Evolutionary conservation across 2,329 filamentous ascomycete genomes (phyloP).

Genomic region (Graphiopsis chlorocephala): DNA sequence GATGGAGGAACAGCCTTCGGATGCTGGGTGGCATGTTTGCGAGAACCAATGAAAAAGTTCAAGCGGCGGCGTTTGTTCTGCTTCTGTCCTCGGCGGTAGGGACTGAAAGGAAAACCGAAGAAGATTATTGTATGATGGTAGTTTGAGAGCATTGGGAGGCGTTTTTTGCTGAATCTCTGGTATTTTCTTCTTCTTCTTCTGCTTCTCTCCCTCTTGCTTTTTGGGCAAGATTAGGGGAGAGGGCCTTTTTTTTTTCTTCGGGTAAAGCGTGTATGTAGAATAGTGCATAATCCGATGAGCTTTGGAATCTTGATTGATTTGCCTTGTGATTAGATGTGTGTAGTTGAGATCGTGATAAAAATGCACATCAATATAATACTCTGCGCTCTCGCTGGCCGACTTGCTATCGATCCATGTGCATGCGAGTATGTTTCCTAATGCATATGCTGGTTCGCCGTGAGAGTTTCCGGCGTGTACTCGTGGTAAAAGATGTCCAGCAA

Average conservation of each 20-base stretch:
- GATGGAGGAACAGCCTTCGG: neutral
- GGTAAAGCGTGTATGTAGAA: conserved; percentile 7
- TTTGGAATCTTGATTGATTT: neutral
- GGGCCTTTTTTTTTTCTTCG: neutral
- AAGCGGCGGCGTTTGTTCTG: neutral
- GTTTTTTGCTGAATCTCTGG: conserved; percentile 1
- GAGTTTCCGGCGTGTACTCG: neutral
- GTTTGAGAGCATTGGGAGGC: conserved; percentile 5
- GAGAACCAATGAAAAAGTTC: neutral
- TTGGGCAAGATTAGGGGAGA: neutral
- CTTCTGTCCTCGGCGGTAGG: neutral
- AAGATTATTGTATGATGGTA: conserved; percentile 10
- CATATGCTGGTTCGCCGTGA: neutral
- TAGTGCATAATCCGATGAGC: conserved; percentile 11
- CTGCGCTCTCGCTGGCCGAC: neutral
- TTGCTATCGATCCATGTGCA: neutral
- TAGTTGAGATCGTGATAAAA: neutral
- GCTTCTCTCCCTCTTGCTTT: neutral
- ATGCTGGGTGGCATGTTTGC: neutral
- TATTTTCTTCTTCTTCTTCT: neutral
- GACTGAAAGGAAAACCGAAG: neutral
- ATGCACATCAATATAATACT: neutral
- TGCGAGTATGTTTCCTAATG: neutral
- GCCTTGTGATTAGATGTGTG: neutral
- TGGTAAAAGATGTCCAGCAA: neutral